Evolutionary conservation across 306 rosid genomes (phyloP), one percentile per base, ranked within the genome.

Genomic region (Quercus variabilis): DNA sequence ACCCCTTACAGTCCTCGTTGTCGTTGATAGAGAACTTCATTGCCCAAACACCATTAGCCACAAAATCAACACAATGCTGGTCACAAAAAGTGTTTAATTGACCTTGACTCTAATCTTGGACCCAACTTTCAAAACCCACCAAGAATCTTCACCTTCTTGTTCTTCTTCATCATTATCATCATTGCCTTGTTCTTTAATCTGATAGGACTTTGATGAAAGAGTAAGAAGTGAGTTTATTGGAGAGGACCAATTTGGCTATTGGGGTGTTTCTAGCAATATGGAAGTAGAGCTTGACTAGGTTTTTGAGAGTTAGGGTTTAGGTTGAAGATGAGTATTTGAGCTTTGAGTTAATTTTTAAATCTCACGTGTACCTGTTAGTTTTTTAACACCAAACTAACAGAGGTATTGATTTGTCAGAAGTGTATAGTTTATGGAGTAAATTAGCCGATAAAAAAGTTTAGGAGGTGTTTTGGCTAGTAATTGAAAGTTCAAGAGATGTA

Each of bases 1-100:
- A 96, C 0, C 25, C 76, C 76, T 74, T 86, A 31, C 83, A 92
- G 43, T 89, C 90, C 56, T 93, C 87, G 0, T 82, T 89, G 11
- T 38, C 11, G 11, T 38, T 38, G 2, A 74, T 77, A 71, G 86
- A 93, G 82, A 96, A 96, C 62, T 92, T 96, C 90, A 96, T 51
- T 0, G 99, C 97, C 99, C 97, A 93, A 9, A 93, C 99, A 15
- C 91, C 98, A n/a, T 82, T 69, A 23, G 94, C 90, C 20, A 96
- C 89, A 30, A 96, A 93, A 65, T 91, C 99, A 71, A 89, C 99
- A 6, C 99, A 92, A 20, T 85, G 88, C 75, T 93, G 96, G 68
- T 86, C 90, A 2, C 80, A 87, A 38, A 87, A 89, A 6, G 88
- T 87, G 71, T 92, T 91, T 83, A 96, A 30, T 64, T 93, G 96